A percentile compares a stretch with the other conserved stretches of the same genome.
Conservation (phyloP, 805 yeast genomes). For the Candida pseudofarinosa region DNA sequence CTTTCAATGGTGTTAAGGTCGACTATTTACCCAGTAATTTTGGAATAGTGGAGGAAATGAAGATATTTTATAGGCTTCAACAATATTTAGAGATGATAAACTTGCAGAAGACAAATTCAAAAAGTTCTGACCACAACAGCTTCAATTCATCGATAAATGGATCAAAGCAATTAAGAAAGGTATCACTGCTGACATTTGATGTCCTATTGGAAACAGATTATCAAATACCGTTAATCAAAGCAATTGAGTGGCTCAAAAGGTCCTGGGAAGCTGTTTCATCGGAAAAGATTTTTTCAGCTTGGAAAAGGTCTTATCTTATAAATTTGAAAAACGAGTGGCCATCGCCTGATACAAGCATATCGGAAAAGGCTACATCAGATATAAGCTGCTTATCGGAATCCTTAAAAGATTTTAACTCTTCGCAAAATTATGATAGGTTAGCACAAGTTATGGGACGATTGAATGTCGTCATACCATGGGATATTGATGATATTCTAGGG, state of each 20-base stretch:
- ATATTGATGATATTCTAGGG: constrained; percentile 49
- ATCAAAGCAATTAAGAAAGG: not conserved
- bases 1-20: constrained; percentile 44
- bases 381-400: not conserved
- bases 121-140: not conserved
- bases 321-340: constrained; percentile 28
- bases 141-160: not conserved
- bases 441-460: constrained; percentile 41
- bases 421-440: constrained; percentile 39
- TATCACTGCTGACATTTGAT: constrained; percentile 14
- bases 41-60: constrained; percentile 62
- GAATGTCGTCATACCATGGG: constrained; percentile 57
- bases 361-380: constrained; percentile 10
- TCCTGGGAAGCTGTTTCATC: constrained; percentile 48
- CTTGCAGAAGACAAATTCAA: constrained; percentile 21
- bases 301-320: constrained; percentile 35
- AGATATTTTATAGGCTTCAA: constrained; percentile 52
- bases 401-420: constrained; percentile 11
- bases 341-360: constrained; percentile 9
- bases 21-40: constrained; percentile 59
- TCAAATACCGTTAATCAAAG: constrained; percentile 49
- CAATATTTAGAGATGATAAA: constrained; percentile 49
- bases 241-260: constrained; percentile 53
- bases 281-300: constrained; percentile 29
- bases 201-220: constrained; percentile 39